Conservation (phyloP, 306 rosid species). For the Ochetophila trinervis region DNA sequence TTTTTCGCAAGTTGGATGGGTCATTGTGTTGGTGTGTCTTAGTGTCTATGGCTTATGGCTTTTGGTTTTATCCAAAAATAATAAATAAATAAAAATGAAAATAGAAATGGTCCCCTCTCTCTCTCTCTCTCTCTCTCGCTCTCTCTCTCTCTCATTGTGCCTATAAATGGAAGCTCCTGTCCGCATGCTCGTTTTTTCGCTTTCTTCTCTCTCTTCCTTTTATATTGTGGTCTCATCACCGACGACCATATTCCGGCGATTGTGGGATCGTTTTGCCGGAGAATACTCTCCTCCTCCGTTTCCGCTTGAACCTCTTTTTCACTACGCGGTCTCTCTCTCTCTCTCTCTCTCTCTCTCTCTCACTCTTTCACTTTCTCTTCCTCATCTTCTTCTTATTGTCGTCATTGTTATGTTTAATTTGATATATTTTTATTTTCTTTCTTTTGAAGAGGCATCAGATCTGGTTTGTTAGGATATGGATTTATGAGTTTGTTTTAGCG, state of each 20-base stretch:
- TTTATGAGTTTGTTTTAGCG: slow-evolving; percentile 2
- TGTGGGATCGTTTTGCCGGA: slow-evolving; percentile 34
- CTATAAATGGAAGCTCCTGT: slow-evolving; percentile 47
- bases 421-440: neutral
- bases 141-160: too few species aligned
- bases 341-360: neutral
- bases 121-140: neutral
- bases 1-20: neutral
- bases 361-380: neutral
- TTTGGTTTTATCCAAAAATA: neutral
- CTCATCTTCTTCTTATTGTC: neutral
- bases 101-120: neutral
- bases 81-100: neutral
- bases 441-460: slow-evolving; percentile 37
- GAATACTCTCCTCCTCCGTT: slow-evolving; percentile 5
- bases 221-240: neutral
- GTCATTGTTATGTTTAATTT: neutral
- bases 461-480: slow-evolving; percentile 25
- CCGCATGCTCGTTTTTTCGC: neutral
- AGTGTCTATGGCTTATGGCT: neutral
- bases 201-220: neutral
- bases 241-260: slow-evolving; percentile 37
- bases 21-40: slow-evolving; percentile 22
- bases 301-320: neutral
- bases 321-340: neutral